Evolutionary conservation across 2,329 filamentous ascomycete genomes (phyloP), one percentile per base, ranked within the genome.

Genomic region (Colletotrichum australisinense): DNA sequence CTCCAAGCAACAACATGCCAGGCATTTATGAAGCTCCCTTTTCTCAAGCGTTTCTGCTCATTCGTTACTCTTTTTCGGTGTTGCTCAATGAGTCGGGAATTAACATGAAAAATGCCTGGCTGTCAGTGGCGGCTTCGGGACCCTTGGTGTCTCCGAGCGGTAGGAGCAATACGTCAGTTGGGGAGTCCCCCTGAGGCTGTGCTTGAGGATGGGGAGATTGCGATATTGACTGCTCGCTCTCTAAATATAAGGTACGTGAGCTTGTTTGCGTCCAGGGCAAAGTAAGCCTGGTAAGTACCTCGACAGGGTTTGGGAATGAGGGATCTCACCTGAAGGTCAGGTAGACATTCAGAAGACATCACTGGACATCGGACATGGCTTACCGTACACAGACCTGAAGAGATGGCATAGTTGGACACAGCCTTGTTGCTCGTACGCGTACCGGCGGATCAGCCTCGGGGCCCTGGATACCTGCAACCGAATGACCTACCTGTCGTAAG

Each of bases 111-210:
- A 16, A 42, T 73, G 59, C 59, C 53, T 64, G 38, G 35, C 53
- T 32, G 46, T 5, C 49, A 42, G 16, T 46, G 56, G 55, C 56
- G 56, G 55, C 52, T 57, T 57, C 53, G 69, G 59, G 9, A 59
- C 53, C 63, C 65, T 55, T 22, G 24, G 42, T 28, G 49, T 22
- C 65, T 57, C 64, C 35, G 28, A 57, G 16, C 22, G 30, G 32
- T 42, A 35, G 32, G n/a, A 46, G 65, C n/a, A 26, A 55, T 72
- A 72, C 69, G 63, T 72, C 60, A 72, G 64, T 49, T 68, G 30
- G 46, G 26, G 35, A 52, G 35, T 56, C 22, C 52, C 60, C 69
- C 58, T 72, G 64, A 58, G 69, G 69, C 69, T 72, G 69, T 72
- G 69, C 64, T 58, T 56, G 22, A 32, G 49, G 32, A 68, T 38